Evolutionary conservation across 805 yeast species (phyloP).

Genomic region (Cyberlindnera suaveolens): DNA sequence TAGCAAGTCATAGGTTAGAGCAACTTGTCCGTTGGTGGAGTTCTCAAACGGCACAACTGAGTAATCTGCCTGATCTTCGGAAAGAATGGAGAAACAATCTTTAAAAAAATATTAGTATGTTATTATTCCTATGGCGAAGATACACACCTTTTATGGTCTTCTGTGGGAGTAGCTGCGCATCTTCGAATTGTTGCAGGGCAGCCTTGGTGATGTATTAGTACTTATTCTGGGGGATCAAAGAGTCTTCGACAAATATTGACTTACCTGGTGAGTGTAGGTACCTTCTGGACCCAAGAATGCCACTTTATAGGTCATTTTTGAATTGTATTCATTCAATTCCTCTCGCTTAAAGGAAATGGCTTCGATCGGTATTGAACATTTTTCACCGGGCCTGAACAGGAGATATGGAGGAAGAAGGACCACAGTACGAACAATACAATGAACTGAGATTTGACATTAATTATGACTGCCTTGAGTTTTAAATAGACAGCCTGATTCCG

Average conservation of each 20-base stretch:
- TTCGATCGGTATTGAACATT: too few species aligned
- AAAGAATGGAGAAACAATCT: slow-evolving; percentile 56
- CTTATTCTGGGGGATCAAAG: neutral
- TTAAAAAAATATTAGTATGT: neutral
- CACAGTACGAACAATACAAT: too few species aligned
- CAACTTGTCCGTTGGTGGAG: slow-evolving; percentile 93
- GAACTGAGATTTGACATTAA: too few species aligned
- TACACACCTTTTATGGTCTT: slow-evolving; percentile 22
- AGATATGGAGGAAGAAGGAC: too few species aligned
- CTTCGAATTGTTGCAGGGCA: slow-evolving; percentile 48
- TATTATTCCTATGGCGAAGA: neutral
- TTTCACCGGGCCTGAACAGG: too few species aligned
- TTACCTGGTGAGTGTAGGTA: slow-evolving; percentile 84
- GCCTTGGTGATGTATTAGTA: slow-evolving; percentile 31
- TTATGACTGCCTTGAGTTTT: too few species aligned
- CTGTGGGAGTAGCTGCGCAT: slow-evolving; percentile 20
- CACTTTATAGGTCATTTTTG: slow-evolving; percentile 30
- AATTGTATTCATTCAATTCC: too few species aligned
- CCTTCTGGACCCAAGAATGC: slow-evolving; percentile 88
- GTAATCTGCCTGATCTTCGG: slow-evolving; percentile 43
- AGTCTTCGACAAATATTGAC: slow-evolving; percentile 6
- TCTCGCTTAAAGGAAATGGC: too few species aligned
- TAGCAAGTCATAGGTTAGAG: slow-evolving; percentile 73
- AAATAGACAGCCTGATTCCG: too few species aligned
- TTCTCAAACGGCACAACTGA: slow-evolving; percentile 89